Base-by-base conservation (phyloP, 179 eudicot species). In the Spergularia azorica region DNA sequence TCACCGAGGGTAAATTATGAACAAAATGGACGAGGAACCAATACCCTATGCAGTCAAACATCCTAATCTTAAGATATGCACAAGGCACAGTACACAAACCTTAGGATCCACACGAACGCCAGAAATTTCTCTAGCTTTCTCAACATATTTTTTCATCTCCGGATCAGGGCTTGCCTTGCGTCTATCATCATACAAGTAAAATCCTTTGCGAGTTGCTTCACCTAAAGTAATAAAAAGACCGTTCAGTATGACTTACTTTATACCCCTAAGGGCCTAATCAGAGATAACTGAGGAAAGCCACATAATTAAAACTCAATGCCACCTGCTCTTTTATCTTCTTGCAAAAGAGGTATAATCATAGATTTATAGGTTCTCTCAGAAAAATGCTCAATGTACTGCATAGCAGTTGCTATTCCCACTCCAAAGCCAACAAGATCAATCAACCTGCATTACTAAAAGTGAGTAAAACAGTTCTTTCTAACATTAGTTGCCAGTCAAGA, bases 251-350 rank as follows among this genome's bases (percentile, higher is more conserved):
- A 61, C 58, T 16, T 26, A 57, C 13, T 56, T 71, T 39, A 55
- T 6, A 55, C 74, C 48, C 13, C 48, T 43, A 43, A 43, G 48
- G 48, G 6, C 55, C 51, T 20, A 56, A 36, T 56, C 63, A 55
- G 57, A 67, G 6, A 67, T 46, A 18, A 67, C 11, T 48, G 51
- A 36, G 51, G 60, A 12, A 39, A 15, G 67, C 52, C 21, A 73
- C 26, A 63, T 56, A 59, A 36, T 26, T 52, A 74, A 58, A 63
- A 71, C 8, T 77, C 56, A 77, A 50, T 41, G 56, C 63, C 85
- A 92, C 98, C 98, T 66, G 92, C 92, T 84, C 98, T 91, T 81
- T 95, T 92, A 83, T 93, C 98, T 88, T 95, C 96, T 80, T 88
- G 93, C 97, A 95, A 75, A 62, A 95, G 89, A 39, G 97, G 97